A percentile compares a stretch with the other conserved stretches of the same genome.
Conservation (phyloP, 106 monocot genomes). For the Xerophyta viscosa region DNA sequence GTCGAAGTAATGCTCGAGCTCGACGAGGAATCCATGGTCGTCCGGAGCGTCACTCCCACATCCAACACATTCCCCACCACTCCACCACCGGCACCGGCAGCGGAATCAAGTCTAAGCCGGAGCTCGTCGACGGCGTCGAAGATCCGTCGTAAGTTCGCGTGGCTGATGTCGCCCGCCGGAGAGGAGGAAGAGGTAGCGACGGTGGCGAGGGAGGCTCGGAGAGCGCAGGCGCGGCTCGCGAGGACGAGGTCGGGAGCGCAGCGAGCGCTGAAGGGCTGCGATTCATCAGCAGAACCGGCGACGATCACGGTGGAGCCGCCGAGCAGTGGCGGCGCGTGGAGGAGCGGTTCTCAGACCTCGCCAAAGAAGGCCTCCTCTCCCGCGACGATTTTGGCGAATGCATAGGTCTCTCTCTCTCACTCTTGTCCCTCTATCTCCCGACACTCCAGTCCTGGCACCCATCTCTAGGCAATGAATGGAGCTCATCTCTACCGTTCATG, state of each 20-base stretch:
- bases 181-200: not conserved
- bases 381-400: constrained; percentile 88
- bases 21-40: constrained; percentile 58
- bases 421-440: no score
- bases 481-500: no score
- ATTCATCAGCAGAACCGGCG: constrained; percentile 47
- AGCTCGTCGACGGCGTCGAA: constrained; percentile 59
- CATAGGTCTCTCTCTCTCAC: constrained; percentile 42
- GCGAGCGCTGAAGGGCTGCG: constrained; percentile 67
- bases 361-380: constrained; percentile 53
- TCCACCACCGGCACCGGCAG: constrained; percentile 1
- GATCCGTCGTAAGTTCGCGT: constrained; percentile 65
- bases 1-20: constrained; percentile 80
- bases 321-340: constrained; percentile 65
- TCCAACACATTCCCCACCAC: no score
- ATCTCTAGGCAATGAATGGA: no score
- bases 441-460: no score
- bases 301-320: constrained; percentile 9
- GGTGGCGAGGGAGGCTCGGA: not conserved
- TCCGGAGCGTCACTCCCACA: constrained; percentile 52
- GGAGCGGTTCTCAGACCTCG: constrained; percentile 42
- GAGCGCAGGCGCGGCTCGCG: constrained; percentile 42
- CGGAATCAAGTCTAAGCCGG: constrained; percentile 30
- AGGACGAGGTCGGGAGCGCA: constrained; percentile 54
- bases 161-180: constrained; percentile 41